phyloP scores from a whole-genome alignment of 768 basidiomycete species.

The Phlegmacium glaucopus region DNA sequence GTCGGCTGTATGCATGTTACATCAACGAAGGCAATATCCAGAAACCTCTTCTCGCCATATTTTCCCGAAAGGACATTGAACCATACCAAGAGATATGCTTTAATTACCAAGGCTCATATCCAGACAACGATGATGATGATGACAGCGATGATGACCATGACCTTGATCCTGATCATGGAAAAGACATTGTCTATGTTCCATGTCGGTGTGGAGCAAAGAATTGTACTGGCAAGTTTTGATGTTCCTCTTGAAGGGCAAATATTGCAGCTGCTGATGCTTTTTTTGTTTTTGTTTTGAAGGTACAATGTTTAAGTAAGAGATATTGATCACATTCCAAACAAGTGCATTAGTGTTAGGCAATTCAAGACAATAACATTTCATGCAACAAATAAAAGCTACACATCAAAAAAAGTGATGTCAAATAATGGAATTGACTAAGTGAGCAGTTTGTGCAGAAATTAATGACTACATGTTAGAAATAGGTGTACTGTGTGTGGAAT shows the following conservation, averaged over 20 bases:
- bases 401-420: no score
- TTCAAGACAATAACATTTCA: no score
- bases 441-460: no score
- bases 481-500: no score
- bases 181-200: slow-evolving; percentile 11
- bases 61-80: slow-evolving; percentile 61
- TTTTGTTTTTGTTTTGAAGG: background rate
- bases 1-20: slow-evolving; percentile 65
- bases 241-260: background rate
- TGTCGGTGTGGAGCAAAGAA: slow-evolving; percentile 27
- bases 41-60: slow-evolving; percentile 67
- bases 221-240: slow-evolving; percentile 40
- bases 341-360: no score
- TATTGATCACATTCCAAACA: background rate
- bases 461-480: no score
- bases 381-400: no score
- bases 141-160: slow-evolving; percentile 11
- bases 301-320: background rate
- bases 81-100: slow-evolving; percentile 74
- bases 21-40: slow-evolving; percentile 73
- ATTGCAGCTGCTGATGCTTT: background rate
- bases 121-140: slow-evolving; percentile 40
- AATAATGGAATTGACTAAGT: no score
- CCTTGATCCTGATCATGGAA: slow-evolving; percentile 21
- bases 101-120: slow-evolving; percentile 55